phyloP scores from a whole-genome alignment of 2,329 filamentous ascomycete genomes.

The Claviceps arundinis region DNA sequence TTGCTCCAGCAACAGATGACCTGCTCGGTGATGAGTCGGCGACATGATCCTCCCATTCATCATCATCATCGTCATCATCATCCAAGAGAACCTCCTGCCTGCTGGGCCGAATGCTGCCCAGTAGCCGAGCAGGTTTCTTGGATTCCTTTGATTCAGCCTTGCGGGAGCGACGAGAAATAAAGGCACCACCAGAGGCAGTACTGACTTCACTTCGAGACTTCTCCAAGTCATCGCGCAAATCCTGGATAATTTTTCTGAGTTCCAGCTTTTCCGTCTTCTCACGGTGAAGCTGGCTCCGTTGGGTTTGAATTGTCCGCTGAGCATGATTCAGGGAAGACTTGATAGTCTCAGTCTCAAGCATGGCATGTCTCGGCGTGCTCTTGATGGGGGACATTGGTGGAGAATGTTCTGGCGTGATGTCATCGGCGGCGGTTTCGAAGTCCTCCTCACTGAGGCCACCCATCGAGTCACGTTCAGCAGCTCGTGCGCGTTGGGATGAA shows the following conservation, averaged over 20 bases:
- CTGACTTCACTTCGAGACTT: conserved; percentile 45
- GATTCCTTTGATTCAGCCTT: conserved; percentile 53
- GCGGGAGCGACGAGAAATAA: conserved; percentile 45
- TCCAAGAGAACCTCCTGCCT: conserved; percentile 67
- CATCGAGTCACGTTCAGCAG: conserved; percentile 50
- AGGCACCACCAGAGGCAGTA: conserved; percentile 22
- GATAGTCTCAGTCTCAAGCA: conserved; percentile 89
- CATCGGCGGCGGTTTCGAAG: conserved; percentile 51
- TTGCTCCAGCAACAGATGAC: conserved; percentile 11
- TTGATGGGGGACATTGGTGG: conserved; percentile 85
- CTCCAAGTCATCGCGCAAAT: conserved; percentile 83
- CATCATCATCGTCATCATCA: conserved; percentile 66
- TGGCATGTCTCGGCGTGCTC: conserved; percentile 76
- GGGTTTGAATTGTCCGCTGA: conserved; percentile 89
- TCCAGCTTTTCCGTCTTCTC: conserved; percentile 99
- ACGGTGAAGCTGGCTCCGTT: conserved; percentile 87
- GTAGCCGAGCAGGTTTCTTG: conserved; percentile 66
- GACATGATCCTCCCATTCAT: conserved; percentile 77
- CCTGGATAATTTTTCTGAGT: conserved; percentile 86
- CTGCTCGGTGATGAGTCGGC: conserved; percentile 17
- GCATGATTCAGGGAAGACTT: conserved; percentile 90
- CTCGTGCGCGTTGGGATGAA: conserved; percentile 55
- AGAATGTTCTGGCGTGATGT: conserved; percentile 74
- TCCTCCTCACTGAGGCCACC: conserved; percentile 47
- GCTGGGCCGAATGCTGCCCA: conserved; percentile 62